Conservation (phyloP, 352 stramenopile species). For the Phytophthora tentaculata region DNA sequence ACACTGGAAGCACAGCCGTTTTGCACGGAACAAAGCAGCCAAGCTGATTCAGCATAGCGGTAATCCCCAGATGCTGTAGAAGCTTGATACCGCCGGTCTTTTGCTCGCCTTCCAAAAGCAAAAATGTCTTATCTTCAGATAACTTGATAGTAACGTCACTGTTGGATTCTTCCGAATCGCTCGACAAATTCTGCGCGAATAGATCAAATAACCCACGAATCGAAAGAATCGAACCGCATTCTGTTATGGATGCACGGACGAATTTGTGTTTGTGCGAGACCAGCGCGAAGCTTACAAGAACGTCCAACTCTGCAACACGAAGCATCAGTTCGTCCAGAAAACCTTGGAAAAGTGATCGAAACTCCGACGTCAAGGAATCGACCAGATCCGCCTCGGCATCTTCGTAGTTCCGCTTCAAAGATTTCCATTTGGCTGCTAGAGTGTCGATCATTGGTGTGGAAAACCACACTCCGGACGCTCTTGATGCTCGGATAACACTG, state of each 20-base stretch:
- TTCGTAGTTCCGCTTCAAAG: conserved; percentile 29
- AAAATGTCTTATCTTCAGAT: conserved; percentile 29
- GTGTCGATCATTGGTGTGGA: conserved; percentile 39
- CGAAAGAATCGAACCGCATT: neutral
- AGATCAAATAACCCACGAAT: conserved; percentile 29
- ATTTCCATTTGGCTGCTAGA: conserved; percentile 44
- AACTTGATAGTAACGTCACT: conserved; percentile 6
- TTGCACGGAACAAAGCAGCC: conserved; percentile 67
- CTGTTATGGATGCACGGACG: conserved; percentile 18
- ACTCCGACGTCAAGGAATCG: conserved; percentile 19
- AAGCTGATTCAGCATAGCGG: conserved; percentile 59
- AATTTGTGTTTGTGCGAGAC: conserved; percentile 43
- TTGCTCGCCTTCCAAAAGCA: conserved; percentile 31
- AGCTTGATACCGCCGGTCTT: conserved; percentile 2
- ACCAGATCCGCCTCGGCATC: conserved; percentile 31
- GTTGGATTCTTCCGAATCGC: neutral
- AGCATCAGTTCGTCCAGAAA: conserved; percentile 18
- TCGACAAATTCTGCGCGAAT: conserved; percentile 17
- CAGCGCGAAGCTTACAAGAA: conserved; percentile 44
- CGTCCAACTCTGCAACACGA: conserved; percentile 39
- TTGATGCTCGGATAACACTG: conserved; percentile 48
- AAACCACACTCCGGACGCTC: conserved; percentile 53
- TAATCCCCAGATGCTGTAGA: conserved; percentile 36
- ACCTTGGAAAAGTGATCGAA: conserved; percentile 15
- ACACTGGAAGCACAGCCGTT: conserved; percentile 43